A percentile compares a stretch with the other conserved stretches of the same genome.
phyloP scores from a whole-genome alignment of 768 basidiomycete species.

The Amanita molliuscula region DNA sequence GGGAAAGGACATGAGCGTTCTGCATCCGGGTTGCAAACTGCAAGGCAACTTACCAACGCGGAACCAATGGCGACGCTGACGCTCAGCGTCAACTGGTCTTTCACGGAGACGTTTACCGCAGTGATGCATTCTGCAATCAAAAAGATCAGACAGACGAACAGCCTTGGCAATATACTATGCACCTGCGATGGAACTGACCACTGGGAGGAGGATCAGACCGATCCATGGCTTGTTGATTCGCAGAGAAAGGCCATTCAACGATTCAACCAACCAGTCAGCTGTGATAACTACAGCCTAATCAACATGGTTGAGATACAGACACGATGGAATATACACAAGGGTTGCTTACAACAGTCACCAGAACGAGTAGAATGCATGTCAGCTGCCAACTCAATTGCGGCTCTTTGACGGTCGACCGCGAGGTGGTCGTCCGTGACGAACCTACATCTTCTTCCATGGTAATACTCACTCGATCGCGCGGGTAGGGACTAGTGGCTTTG shows the following conservation, averaged over 20 bases:
- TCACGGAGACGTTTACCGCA: slow-evolving; percentile 82
- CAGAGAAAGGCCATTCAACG: slow-evolving; percentile 68
- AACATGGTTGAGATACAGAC: neutral
- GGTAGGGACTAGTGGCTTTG: neutral
- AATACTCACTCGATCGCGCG: neutral
- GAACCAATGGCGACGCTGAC: slow-evolving; percentile 80
- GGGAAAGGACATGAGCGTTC: neutral
- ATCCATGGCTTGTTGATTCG: slow-evolving; percentile 82
- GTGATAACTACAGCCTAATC: slow-evolving; percentile 43
- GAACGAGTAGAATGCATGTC: slow-evolving; percentile 41
- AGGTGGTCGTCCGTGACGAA: neutral
- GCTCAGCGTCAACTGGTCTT: slow-evolving; percentile 73
- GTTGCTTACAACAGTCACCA: slow-evolving; percentile 51
- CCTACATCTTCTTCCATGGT: neutral
- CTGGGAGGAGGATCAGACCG: slow-evolving; percentile 80
- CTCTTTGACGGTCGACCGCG: slow-evolving; percentile 17
- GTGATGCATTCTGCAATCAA: slow-evolving; percentile 66
- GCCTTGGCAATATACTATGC: neutral
- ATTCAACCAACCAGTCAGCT: slow-evolving; percentile 65
- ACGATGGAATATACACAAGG: neutral
- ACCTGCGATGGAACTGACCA: slow-evolving; percentile 76
- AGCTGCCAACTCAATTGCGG: slow-evolving; percentile 52
- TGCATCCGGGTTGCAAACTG: neutral
- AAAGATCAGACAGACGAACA: neutral
- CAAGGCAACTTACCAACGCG: slow-evolving; percentile 43